Base-by-base conservation (phyloP, 768 basidiomycete genomes). In the Gloeostereum incarnatum region DNA sequence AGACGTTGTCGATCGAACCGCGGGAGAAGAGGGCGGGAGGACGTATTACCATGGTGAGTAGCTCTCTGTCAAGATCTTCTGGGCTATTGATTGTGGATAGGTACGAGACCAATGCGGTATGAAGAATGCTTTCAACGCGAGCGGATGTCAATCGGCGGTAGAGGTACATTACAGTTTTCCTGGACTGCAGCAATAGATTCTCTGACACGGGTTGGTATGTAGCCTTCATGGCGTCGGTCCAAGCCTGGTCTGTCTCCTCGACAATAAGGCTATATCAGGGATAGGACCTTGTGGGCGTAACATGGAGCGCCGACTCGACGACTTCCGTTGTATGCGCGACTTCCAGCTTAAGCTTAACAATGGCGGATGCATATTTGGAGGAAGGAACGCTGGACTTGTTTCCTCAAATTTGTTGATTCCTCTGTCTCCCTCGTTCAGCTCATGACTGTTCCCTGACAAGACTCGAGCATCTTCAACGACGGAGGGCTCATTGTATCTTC, bases 181-280 rank as follows among this genome's bases (percentile, higher is more conserved):
- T 21, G 14, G 3, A 26, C 24, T 18, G 18, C 25, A 3, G 20
- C 35, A 8, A 37, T 23, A 21, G 8, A 5, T 23, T 34, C n/a
- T 10, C 30, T 23, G 4, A 27, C 25, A 23, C 19, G 6, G 19
- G 14, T 14, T 21, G 40, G 18, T 24, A 41, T 26, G 49, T 23
- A 80, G 85, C 80, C 4, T 90, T 90, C 46, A 84, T 86, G 20
- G 84, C 84, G 2, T 84, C 81, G 36, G 76, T 89, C 10, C 88
- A 83, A 80, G 59, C 85, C 21, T 90, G 90, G 45, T 57, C 78
- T 43, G 63, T 69, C 3, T 87, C 88, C 62, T 54, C 90, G 31
- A 66, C 65, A 6, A 85, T n/a, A n/a, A n/a, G 26, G 14, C 18
- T 18, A 7, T 8, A 18, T 11, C 17, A 8, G 14, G 26, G 26